Base-by-base conservation (phyloP, 176 grass and related monocot species). In the Coix lacrymajobi region DNA sequence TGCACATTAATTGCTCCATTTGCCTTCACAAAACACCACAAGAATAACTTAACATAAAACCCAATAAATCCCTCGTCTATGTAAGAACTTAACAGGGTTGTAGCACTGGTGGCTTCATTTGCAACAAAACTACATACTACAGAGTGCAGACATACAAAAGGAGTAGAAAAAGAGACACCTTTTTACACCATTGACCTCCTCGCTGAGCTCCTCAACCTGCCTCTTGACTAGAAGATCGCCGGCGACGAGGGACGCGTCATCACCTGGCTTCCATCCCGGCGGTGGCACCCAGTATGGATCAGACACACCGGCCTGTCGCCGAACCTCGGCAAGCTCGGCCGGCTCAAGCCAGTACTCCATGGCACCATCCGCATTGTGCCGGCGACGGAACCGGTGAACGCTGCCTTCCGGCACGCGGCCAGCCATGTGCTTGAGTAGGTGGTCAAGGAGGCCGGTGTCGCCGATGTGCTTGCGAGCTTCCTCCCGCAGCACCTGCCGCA, bases 301-400 rank as follows among this genome's bases (percentile, higher is more conserved):
- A 54, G 78, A 80, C 48, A 96, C 91, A 37, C 93, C 89, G 10
- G 93, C 96, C 67, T 84, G 49, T n/a, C 33, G 63, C 26, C 91
- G 79, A 28, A 93, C 65, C 22, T 90, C 87, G 11, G 85, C 85
- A 71, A 96, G 83, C 49, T 96, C 93, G 10, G 87, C 93, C 36
- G 96, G 93, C 73, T 99, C 96, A 24, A 99, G 76, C 96, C 96
- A 99, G 64, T 96, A 99, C 81, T 99, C 96, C 86, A 96, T 99
- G 40, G 83, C 91, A 36, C 91, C 96, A 77, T 99, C 89, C 8
- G 96, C 83, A 57, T 96, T 99, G 75, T 96, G 93, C 2, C 89
- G 83, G 82, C 96, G 81, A 2, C 89, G 89, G 80, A 99, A 93
- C 56, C 93, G 67, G 57, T 99, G 85, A 2, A 49, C 78, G 38